These are phyloP conservation scores for Plantago ovata DNA, from an alignment of 257 asterid genomes.

Conservation along the genomic window DNA sequence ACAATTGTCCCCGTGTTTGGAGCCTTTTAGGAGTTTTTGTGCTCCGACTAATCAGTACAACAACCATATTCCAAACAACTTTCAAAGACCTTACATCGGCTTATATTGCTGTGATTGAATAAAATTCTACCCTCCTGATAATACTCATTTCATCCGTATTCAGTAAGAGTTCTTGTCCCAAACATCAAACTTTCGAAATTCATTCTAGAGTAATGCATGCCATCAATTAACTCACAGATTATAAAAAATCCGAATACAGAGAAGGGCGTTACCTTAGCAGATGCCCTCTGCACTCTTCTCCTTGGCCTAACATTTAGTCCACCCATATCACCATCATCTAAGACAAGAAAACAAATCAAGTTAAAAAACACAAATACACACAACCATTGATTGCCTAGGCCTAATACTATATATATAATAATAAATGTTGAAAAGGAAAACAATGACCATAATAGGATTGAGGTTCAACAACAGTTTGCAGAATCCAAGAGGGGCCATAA, in stretches of 20 bases:
- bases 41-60: no score
- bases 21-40: no score
- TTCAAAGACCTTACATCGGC: no score
- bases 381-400: background rate
- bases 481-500: slow-evolving; percentile 69
- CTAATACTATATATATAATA: background rate
- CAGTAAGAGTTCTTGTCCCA: no score
- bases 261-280: slow-evolving; percentile 30
- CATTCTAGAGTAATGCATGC: background rate
- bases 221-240: background rate
- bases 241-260: background rate
- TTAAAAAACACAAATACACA: background rate
- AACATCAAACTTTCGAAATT: no score
- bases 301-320: slow-evolving; percentile 17
- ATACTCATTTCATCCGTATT: no score
- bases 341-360: slow-evolving; percentile 12
- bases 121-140: no score
- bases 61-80: no score
- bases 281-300: slow-evolving; percentile 28
- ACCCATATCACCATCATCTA: slow-evolving; percentile 31
- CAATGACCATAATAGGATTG: slow-evolving; percentile 34
- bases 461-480: slow-evolving; percentile 54
- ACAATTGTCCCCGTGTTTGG: no score
- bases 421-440: background rate
- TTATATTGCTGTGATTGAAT: no score